These are phyloP conservation scores for Haplosporangium sp. DNA, from an alignment of 371 early-diverging fungal species.

Conservation along the genomic window DNA sequence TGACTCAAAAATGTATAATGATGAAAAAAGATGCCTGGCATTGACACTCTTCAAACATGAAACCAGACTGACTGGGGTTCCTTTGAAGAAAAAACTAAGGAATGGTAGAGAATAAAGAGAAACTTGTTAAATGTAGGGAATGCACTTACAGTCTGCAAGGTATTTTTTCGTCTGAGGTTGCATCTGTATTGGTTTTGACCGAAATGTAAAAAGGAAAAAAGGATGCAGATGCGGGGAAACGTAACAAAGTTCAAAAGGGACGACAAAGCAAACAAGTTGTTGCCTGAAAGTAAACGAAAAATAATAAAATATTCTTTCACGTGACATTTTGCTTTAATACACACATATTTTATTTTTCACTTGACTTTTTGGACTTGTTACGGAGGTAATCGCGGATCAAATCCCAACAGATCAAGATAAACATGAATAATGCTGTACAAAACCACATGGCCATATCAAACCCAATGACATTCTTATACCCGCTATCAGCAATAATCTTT, in stretches of 20 bases:
- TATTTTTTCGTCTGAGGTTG: slow-evolving; percentile 75
- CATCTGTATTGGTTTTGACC: slow-evolving; percentile 19
- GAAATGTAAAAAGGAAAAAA: background rate
- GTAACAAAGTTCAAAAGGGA: background rate
- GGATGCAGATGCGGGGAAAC: background rate
- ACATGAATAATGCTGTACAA: slow-evolving; percentile 12
- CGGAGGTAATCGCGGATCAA: background rate
- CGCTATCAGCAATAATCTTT: slow-evolving; percentile 56
- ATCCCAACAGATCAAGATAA: slow-evolving; percentile 40
- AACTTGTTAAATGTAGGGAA: background rate
- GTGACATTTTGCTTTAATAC: background rate
- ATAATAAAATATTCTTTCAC: background rate
- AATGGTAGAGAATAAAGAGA: background rate
- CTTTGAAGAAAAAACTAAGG: too few relatives aligned
- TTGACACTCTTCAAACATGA: too few relatives aligned
- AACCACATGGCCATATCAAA: slow-evolving; percentile 47
- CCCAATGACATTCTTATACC: slow-evolving; percentile 54
- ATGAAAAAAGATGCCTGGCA: too few relatives aligned
- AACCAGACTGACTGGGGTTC: too few relatives aligned
- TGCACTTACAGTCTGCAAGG: slow-evolving; percentile 69
- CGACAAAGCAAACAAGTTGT: background rate
- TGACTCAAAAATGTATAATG: background rate
- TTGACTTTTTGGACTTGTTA: background rate
- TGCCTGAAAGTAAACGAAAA: background rate
- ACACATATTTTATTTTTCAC: background rate